A percentile compares a stretch with the other conserved stretches of the same genome.
Evolutionary conservation across 495 filamentous ascomycete species (phyloP).

Genomic region (Talaromyces stipitatus): DNA sequence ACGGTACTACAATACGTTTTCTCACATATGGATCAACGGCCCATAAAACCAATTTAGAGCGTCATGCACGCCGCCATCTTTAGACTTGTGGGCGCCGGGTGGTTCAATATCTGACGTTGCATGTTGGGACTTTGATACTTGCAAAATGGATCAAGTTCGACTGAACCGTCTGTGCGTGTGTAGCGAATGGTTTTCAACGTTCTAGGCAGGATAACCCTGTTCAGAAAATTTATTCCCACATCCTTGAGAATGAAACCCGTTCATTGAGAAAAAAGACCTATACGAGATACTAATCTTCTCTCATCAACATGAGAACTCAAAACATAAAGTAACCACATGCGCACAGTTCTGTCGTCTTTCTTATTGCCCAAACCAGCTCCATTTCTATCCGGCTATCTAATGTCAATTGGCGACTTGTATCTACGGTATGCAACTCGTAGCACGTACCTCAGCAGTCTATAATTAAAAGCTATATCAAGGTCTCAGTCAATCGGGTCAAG

Average conservation of each 20-base stretch:
- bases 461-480: neutral
- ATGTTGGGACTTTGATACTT: neutral
- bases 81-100: neutral
- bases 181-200: neutral
- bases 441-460: no score
- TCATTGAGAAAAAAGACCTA: neutral
- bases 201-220: neutral
- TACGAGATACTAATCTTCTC: neutral
- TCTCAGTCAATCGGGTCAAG: no score
- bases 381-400: no score
- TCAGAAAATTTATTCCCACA: neutral
- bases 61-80: neutral
- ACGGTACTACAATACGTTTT: neutral
- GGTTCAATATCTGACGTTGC: neutral
- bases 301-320: no score
- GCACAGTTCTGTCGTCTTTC: no score
- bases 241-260: neutral
- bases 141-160: neutral
- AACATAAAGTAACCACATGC: no score
- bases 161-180: neutral
- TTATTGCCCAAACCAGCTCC: no score
- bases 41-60: neutral
- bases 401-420: neutral
- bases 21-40: neutral
- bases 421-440: neutral